Percentiles rank a stretch among this genome's conserved stretches.
Conservation (phyloP, 805 yeast genomes). For the Scheffersomyces coipomensis region DNA sequence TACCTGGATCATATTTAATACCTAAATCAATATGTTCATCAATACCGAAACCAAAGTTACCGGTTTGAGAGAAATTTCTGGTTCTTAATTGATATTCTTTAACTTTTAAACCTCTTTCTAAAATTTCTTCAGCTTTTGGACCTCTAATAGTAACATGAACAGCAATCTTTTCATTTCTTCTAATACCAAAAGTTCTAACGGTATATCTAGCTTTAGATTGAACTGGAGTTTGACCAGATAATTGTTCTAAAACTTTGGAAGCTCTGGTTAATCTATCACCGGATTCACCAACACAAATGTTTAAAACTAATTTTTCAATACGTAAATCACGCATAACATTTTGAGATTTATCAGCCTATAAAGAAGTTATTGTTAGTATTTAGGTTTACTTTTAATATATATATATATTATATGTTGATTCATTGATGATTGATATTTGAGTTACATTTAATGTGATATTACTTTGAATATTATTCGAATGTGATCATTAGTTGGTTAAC, state of each 20-base stretch:
- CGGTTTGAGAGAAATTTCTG: conserved; percentile 97
- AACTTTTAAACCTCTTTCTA: conserved; percentile 99
- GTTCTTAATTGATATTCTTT: conserved; percentile 96
- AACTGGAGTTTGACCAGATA: conserved; percentile 99
- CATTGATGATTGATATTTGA: too few relatives aligned
- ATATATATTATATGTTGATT: too few relatives aligned
- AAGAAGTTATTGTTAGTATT: conserved; percentile 14
- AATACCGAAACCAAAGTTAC: conserved; percentile 99
- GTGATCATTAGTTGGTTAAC: too few relatives aligned
- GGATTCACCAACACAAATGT: conserved; percentile 99
- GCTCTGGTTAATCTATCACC: conserved; percentile 99
- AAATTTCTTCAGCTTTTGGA: conserved; percentile 93
- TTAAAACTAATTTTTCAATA: conserved; percentile 98
- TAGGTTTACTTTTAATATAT: too few relatives aligned
- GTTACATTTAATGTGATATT: too few relatives aligned
- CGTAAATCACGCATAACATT: conserved; percentile 98
- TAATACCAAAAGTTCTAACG: conserved; percentile 99
- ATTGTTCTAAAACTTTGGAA: conserved; percentile 99
- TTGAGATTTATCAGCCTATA: conserved; percentile 49
- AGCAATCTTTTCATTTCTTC: conserved; percentile 99
- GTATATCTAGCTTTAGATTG: conserved; percentile 99
- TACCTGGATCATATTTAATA: conserved; percentile 99
- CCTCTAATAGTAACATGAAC: conserved; percentile 99
- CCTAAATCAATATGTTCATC: conserved; percentile 99
- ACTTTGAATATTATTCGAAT: too few relatives aligned